Evolutionary conservation across 2,329 filamentous ascomycete genomes (phyloP).

Genomic region (Cryphonectria radicalis): DNA sequence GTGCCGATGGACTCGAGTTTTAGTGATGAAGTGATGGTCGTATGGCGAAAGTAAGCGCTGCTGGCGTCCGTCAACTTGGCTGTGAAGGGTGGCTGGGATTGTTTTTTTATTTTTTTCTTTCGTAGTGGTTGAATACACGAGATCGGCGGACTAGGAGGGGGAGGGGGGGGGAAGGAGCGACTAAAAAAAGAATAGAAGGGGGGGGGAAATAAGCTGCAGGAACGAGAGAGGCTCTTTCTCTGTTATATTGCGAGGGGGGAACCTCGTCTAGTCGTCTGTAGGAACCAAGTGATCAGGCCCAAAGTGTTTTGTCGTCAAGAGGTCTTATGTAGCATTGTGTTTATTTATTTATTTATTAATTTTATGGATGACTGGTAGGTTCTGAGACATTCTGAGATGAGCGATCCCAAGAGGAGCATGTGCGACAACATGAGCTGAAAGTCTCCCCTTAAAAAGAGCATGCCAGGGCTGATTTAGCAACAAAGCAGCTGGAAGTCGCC

Average conservation of each 20-base stretch:
- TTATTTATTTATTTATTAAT: neutral
- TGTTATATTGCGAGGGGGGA: constrained; percentile 15
- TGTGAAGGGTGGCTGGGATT: neutral
- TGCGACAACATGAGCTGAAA: constrained; percentile 22
- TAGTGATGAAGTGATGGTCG: neutral
- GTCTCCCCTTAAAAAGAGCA: neutral
- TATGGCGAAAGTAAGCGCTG: neutral
- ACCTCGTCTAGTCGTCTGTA: constrained; percentile 10
- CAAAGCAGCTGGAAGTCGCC: neutral
- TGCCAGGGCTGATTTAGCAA: neutral
- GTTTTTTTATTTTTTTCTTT: neutral
- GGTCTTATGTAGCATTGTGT: constrained; percentile 4
- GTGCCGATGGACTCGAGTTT: constrained; percentile 17
- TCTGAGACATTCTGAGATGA: neutral
- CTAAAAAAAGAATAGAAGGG: too few species aligned
- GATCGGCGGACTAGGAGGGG: neutral
- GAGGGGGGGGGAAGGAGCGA: neutral
- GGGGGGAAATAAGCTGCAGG: neutral
- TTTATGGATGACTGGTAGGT: too few species aligned
- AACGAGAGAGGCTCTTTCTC: constrained; percentile 16
- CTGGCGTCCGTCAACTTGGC: neutral
- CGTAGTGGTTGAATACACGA: neutral
- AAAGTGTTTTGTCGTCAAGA: constrained; percentile 10
- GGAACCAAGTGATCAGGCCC: constrained; percentile 22
- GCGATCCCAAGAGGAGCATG: constrained; percentile 26